These are phyloP conservation scores for Rubroshorea leprosula DNA, from an alignment of 345 rosid genomes.

Conservation along the genomic window DNA sequence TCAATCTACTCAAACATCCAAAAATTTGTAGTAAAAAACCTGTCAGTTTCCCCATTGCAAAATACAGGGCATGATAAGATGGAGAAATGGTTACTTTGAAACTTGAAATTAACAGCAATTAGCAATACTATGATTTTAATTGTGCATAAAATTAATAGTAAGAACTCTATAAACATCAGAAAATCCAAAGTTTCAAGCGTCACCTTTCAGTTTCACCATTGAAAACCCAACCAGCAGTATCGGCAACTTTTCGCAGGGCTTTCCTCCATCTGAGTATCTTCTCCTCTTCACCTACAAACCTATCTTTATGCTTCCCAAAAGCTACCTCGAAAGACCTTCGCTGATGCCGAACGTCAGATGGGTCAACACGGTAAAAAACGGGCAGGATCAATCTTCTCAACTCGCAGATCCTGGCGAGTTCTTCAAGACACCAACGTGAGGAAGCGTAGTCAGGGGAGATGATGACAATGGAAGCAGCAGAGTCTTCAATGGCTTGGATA, in stretches of 20 bases:
- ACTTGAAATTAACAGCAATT: too few species aligned
- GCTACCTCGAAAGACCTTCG: slow-evolving; percentile 25
- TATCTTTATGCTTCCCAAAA: slow-evolving; percentile 21
- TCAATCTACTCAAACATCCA: slow-evolving; percentile 8
- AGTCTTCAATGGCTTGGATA: slow-evolving; percentile 41
- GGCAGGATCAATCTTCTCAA: slow-evolving; percentile 35
- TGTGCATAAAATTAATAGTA: not conserved
- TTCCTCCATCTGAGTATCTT: slow-evolving; percentile 29
- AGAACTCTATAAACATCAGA: too few species aligned
- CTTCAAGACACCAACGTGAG: slow-evolving; percentile 49
- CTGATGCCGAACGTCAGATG: slow-evolving; percentile 43
- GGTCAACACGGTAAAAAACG: slow-evolving; percentile 42
- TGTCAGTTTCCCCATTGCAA: too few species aligned
- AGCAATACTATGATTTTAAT: not conserved
- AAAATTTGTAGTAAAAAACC: not conserved
- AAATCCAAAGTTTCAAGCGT: not conserved
- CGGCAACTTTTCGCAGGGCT: slow-evolving; percentile 41
- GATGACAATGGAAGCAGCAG: slow-evolving; percentile 39
- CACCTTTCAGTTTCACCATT: not conserved
- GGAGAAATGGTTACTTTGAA: too few species aligned
- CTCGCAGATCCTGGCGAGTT: slow-evolving; percentile 37
- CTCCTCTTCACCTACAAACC: slow-evolving; percentile 19
- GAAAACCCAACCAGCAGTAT: slow-evolving; percentile 24
- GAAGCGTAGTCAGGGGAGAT: slow-evolving; percentile 33
- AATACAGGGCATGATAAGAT: too few species aligned